Percentiles rank a stretch among this genome's conserved stretches.
phyloP scores from a whole-genome alignment of 2,329 filamentous ascomycete genomes.

The Xylariaceae sp. region DNA sequence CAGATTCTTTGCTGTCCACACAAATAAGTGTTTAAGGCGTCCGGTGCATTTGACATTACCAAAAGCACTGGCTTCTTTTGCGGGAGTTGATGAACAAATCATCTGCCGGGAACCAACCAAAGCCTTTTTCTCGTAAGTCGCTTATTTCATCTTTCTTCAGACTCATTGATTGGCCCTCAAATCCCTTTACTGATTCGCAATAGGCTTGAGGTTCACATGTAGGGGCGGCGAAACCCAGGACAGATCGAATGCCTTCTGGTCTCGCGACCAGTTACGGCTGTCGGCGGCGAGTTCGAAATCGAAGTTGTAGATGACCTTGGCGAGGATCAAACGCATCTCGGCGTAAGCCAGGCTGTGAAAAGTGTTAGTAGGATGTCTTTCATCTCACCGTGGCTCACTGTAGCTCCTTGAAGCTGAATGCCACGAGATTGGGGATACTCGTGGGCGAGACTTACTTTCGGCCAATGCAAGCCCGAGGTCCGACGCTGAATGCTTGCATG shows the following conservation, averaged over 20 bases:
- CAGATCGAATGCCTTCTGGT: slow-evolving; percentile 28
- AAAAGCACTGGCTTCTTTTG: too few species aligned
- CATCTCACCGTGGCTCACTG: neutral
- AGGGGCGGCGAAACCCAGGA: slow-evolving; percentile 33
- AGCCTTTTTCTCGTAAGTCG: too few species aligned
- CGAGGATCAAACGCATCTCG: slow-evolving; percentile 38
- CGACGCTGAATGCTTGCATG: slow-evolving; percentile 34
- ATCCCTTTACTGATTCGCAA: neutral
- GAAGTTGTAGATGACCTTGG: slow-evolving; percentile 36
- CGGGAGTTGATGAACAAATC: too few species aligned
- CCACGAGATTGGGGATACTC: neutral
- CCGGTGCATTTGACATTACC: too few species aligned
- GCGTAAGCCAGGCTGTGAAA: slow-evolving; percentile 34
- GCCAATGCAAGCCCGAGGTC: slow-evolving; percentile 37
- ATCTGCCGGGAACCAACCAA: too few species aligned
- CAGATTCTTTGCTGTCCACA: too few species aligned
- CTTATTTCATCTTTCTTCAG: too few species aligned
- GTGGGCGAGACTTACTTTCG: slow-evolving; percentile 31
- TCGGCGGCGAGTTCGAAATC: slow-evolving; percentile 31
- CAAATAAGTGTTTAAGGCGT: too few species aligned
- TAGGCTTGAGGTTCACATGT: slow-evolving; percentile 27
- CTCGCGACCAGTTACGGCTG: slow-evolving; percentile 25
- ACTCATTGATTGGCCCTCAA: too few species aligned
- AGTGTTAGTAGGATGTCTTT: neutral
- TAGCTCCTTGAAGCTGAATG: neutral